A percentile compares a stretch with the other conserved stretches of the same genome.
Evolutionary conservation across 1,284 basidiomycete genomes (phyloP).

Genomic region (Ceratobasidium sp.): DNA sequence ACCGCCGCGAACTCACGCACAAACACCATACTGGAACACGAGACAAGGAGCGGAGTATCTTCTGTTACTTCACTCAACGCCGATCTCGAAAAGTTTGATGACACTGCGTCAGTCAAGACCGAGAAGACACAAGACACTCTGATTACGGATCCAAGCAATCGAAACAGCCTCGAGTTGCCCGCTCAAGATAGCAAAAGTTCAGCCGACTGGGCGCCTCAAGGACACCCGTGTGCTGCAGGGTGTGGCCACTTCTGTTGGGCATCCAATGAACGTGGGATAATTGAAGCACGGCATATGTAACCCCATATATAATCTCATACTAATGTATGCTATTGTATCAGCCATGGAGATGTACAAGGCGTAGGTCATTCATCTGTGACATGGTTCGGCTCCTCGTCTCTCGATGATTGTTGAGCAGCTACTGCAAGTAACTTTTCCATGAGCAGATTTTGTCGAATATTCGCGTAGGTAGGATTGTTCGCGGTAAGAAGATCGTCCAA

Average conservation of each 20-base stretch:
- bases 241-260: conserved; percentile 73
- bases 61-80: conserved; percentile 13
- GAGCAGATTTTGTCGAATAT: neutral
- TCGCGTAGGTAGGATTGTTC: conserved; percentile 5
- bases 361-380: no score
- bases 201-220: conserved; percentile 44
- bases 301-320: conserved; percentile 48
- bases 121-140: conserved; percentile 30
- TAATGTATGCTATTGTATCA: neutral
- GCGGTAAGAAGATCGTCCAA: conserved; percentile 28
- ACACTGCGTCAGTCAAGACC: conserved; percentile 29
- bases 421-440: conserved; percentile 36
- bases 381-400: neutral
- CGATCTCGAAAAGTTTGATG: conserved; percentile 30
- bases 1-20: conserved; percentile 36
- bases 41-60: conserved; percentile 19
- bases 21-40: conserved; percentile 34
- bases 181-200: conserved; percentile 31
- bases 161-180: conserved; percentile 29
- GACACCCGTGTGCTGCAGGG: conserved; percentile 68
- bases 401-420: neutral
- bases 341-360: no score
- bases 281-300: neutral
- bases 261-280: conserved; percentile 46
- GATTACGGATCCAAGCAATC: conserved; percentile 29